Percentiles rank a stretch among this genome's conserved stretches.
These are phyloP conservation scores for Magnaporthiopsis rhizophila DNA, from an alignment of 2,329 filamentous ascomycete genomes.

Conservation along the genomic window DNA sequence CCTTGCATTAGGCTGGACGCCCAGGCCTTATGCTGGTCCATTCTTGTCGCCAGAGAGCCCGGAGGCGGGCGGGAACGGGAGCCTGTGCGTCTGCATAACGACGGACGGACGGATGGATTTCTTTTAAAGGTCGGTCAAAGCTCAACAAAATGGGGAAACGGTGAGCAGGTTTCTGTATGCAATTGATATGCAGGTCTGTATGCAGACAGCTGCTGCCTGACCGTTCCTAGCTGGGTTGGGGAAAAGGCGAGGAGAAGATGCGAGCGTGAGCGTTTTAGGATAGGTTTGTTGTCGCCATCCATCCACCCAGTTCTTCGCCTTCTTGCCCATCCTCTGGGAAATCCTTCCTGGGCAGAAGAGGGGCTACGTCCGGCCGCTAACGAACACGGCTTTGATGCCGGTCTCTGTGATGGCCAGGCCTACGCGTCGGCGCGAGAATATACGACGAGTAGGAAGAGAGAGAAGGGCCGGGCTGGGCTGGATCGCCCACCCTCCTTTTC, in stretches of 20 bases:
- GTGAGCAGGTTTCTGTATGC: not conserved
- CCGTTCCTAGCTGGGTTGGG: no score
- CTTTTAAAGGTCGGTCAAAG: not conserved
- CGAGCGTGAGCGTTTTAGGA: no score
- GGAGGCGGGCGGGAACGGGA: not conserved
- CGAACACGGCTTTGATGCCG: not conserved
- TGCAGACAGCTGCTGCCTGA: no score
- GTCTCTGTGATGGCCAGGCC: not conserved
- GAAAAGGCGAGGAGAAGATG: no score
- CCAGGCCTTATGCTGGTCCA: not conserved
- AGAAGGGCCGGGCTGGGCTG: not conserved
- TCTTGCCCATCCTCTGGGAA: no score
- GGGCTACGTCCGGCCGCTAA: not conserved
- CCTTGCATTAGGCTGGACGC: not conserved
- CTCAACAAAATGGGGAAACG: not conserved
- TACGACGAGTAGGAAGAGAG: not conserved
- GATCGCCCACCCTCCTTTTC: not conserved
- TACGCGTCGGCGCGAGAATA: not conserved
- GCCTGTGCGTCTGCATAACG: not conserved
- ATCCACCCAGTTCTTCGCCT: no score
- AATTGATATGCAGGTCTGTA: no score
- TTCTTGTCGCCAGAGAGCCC: not conserved
- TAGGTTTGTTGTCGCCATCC: no score
- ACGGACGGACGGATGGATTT: not conserved
- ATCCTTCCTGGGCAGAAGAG: not conserved